phyloP scores from a whole-genome alignment of 805 yeast genomes.

The Yarrowia sp. region DNA sequence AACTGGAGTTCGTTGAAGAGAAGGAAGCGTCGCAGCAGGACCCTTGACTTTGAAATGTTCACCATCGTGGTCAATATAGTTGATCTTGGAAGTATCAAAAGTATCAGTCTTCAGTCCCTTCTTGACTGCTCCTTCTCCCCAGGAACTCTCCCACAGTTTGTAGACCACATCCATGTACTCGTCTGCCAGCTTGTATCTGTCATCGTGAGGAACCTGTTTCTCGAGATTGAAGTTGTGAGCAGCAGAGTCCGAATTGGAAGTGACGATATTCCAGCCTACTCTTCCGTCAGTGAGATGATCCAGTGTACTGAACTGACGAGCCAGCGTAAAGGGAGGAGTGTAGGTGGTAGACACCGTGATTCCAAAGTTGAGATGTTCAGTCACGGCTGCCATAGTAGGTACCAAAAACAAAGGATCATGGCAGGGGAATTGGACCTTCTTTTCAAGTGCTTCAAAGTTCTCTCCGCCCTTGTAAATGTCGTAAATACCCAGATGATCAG shows the following conservation, averaged over 20 bases:
- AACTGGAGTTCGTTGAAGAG: slow-evolving; percentile 56
- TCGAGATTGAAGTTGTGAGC: slow-evolving; percentile 53
- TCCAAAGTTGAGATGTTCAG: slow-evolving; percentile 54
- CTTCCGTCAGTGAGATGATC: slow-evolving; percentile 56
- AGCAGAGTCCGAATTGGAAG: slow-evolving; percentile 55
- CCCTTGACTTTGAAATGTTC: slow-evolving; percentile 55
- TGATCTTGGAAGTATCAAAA: slow-evolving; percentile 51
- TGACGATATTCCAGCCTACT: slow-evolving; percentile 59
- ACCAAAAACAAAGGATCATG: slow-evolving; percentile 53
- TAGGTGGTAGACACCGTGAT: slow-evolving; percentile 55
- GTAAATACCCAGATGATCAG: slow-evolving; percentile 54
- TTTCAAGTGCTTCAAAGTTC: slow-evolving; percentile 50
- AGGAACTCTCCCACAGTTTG: slow-evolving; percentile 54
- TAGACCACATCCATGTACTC: slow-evolving; percentile 54
- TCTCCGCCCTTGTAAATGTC: slow-evolving; percentile 54
- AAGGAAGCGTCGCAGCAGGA: slow-evolving; percentile 54
- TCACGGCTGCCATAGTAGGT: slow-evolving; percentile 56
- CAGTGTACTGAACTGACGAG: slow-evolving; percentile 55
- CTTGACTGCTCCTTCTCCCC: slow-evolving; percentile 55
- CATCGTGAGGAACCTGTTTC: slow-evolving; percentile 53
- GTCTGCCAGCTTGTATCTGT: slow-evolving; percentile 54
- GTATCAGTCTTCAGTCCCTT: slow-evolving; percentile 45
- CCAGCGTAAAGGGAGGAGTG: slow-evolving; percentile 55
- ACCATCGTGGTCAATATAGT: slow-evolving; percentile 55
- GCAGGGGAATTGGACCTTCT: slow-evolving; percentile 52